Evolutionary conservation across 2,329 filamentous ascomycete species (phyloP).

Genomic region (Didymosphaeria variabile): DNA sequence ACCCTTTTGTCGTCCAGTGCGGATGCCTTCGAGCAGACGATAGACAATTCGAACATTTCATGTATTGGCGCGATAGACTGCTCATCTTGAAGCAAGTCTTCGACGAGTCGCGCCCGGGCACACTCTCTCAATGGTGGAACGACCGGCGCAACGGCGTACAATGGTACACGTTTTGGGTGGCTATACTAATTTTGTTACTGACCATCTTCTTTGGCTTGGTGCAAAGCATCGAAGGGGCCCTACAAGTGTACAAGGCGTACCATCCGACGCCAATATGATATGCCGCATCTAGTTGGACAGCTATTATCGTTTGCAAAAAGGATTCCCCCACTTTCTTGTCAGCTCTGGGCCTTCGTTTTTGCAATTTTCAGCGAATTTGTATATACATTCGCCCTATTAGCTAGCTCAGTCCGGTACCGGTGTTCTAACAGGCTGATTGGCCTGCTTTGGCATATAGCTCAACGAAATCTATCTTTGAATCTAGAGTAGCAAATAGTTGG

Average conservation of each 20-base stretch:
- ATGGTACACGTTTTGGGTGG: slow-evolving; percentile 60
- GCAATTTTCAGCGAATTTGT: too few species aligned
- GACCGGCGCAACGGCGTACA: slow-evolving; percentile 55
- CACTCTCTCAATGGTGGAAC: slow-evolving; percentile 55
- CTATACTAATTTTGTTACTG: slow-evolving; percentile 46
- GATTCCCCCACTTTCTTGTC: too few species aligned
- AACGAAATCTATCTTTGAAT: too few species aligned
- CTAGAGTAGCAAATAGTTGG: too few species aligned
- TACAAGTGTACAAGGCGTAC: slow-evolving; percentile 49
- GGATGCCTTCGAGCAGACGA: slow-evolving; percentile 45
- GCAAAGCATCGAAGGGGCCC: slow-evolving; percentile 54
- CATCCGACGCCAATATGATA: slow-evolving; percentile 12
- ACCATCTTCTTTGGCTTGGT: slow-evolving; percentile 56
- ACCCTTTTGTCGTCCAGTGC: slow-evolving; percentile 19
- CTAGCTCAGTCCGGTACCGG: too few species aligned
- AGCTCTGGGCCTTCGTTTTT: too few species aligned
- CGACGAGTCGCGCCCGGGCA: slow-evolving; percentile 47
- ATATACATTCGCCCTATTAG: too few species aligned
- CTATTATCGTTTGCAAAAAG: too few species aligned
- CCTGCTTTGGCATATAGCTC: too few species aligned
- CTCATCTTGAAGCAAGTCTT: slow-evolving; percentile 55
- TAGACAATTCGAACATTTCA: slow-evolving; percentile 44
- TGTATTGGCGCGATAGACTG: slow-evolving; percentile 56
- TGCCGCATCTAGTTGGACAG: too few species aligned
- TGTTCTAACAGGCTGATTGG: too few species aligned